Evolutionary conservation across 805 yeast species (phyloP), one percentile per base, ranked within the genome.

Genomic region (Teunomyces barrocoloradensis): DNA sequence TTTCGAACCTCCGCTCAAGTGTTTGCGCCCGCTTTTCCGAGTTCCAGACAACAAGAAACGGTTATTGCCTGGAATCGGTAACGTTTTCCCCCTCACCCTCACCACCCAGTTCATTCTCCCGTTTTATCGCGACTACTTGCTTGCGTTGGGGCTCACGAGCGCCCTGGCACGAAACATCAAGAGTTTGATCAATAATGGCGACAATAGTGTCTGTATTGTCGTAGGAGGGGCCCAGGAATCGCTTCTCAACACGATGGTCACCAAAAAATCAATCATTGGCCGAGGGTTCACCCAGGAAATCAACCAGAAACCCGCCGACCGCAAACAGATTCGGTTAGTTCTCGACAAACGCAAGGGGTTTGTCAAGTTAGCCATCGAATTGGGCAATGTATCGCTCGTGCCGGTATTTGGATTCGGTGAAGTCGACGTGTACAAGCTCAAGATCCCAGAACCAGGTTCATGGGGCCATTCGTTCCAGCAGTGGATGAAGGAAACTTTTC

Each of bases 181-280:
- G 51, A 75, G 83, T 21, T 73, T 89, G 23, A 73, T 94, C 42
- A 66, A 63, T 45, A 78, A 81, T 48, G 77, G 77, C 12, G 81
- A 85, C 53, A 84, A 81, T 55, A 87, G 96, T 2, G 85, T 91
- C 10, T 87, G 92, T 52, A 84, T 94, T 48, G 98, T 94, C 1
- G 84, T 94, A 20, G 99, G 99, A 2, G 99, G 99, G 0, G 98
- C 98, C 0, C 87, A 89, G 50, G 99, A 94, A 59, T 82, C 95
- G 1, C 71, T 94, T 32, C 63, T 88, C 23, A 73, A 73, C 51
- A 63, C 66, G 41, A 66, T 69, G 53, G 74, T 73, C 11, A 66
- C 70, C 1, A 53, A 56, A 6, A 53, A 59, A 33, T 57, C 58
- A n/a, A 59, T 64, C 17, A 64, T 70, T 1, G 75, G 75, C 4